A percentile compares a stretch with the other conserved stretches of the same genome.
Evolutionary conservation across 345 rosid species (phyloP).

Genomic region (Physaria fendleri): DNA sequence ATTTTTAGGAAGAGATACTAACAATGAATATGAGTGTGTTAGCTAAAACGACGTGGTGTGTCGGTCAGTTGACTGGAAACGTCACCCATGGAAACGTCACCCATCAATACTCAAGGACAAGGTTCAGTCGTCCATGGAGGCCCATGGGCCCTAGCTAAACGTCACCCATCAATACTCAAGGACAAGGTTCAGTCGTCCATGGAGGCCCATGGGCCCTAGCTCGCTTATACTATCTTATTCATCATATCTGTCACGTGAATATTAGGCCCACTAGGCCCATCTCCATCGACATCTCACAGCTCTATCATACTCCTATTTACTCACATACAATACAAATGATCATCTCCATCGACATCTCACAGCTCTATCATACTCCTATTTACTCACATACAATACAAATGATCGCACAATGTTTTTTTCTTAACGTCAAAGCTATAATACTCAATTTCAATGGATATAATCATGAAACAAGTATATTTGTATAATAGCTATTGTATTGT

Average conservation of each 20-base stretch:
- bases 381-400: conserved; percentile 11
- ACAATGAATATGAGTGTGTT: not conserved
- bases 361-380: conserved; percentile 24
- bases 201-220: conserved; percentile 28
- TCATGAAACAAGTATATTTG: no score
- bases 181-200: conserved; percentile 28
- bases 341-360: conserved; percentile 29
- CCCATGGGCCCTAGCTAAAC: no score
- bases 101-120: conserved; percentile 17
- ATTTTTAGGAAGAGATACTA: not conserved
- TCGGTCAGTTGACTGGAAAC: conserved; percentile 6
- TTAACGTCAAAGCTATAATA: no score
- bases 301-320: conserved; percentile 21
- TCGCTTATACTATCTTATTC: conserved; percentile 4
- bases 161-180: conserved; percentile 9
- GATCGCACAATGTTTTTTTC: no score
- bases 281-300: conserved; percentile 29
- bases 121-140: conserved; percentile 29
- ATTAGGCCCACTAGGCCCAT: conserved; percentile 28
- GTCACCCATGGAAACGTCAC: no score
- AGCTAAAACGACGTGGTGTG: conserved; percentile 13
- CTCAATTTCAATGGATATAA: no score
- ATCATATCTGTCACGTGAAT: conserved; percentile 27
- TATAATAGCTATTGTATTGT: not conserved
- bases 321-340: conserved; percentile 8